Evolutionary conservation across 306 rosid genomes (phyloP).

Genomic region (Cercis canadensis): DNA sequence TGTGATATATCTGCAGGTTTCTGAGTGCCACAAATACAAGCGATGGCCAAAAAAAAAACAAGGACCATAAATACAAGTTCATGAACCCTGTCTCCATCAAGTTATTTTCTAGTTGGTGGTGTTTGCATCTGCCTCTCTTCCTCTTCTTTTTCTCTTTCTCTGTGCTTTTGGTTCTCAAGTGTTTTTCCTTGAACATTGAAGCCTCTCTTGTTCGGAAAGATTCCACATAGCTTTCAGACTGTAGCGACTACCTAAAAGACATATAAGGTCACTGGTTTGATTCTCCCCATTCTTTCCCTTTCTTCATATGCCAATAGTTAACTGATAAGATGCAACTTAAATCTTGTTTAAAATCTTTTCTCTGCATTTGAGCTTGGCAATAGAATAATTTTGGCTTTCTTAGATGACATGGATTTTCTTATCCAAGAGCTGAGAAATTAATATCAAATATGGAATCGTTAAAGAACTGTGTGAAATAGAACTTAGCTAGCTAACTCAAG

Average conservation of each 20-base stretch:
- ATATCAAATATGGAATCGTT: too few relatives aligned
- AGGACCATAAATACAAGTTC: not conserved
- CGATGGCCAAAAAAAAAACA: too few relatives aligned
- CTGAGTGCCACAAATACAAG: too few relatives aligned
- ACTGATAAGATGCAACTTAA: too few relatives aligned
- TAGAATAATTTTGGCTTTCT: too few relatives aligned
- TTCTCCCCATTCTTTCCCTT: slow-evolving; percentile 39
- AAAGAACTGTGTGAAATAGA: too few relatives aligned
- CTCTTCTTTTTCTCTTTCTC: slow-evolving; percentile 37
- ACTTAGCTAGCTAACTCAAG: slow-evolving; percentile 6
- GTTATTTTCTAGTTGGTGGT: slow-evolving; percentile 29
- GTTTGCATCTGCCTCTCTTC: slow-evolving; percentile 6
- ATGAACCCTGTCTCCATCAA: slow-evolving; percentile 37
- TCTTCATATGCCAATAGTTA: slow-evolving; percentile 11
- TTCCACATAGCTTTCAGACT: slow-evolving; percentile 46
- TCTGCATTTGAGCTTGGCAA: too few relatives aligned
- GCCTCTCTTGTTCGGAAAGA: not conserved
- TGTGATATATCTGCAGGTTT: too few relatives aligned
- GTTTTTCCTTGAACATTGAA: slow-evolving; percentile 16
- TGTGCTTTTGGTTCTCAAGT: slow-evolving; percentile 34
- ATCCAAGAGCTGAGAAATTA: too few relatives aligned
- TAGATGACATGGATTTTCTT: too few relatives aligned
- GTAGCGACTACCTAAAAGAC: slow-evolving; percentile 38
- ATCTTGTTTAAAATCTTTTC: too few relatives aligned
- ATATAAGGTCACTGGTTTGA: slow-evolving; percentile 39